Percentiles rank a stretch among this genome's conserved stretches.
phyloP scores from a whole-genome alignment of 345 rosid genomes.

The Melaleuca quinquenervia region DNA sequence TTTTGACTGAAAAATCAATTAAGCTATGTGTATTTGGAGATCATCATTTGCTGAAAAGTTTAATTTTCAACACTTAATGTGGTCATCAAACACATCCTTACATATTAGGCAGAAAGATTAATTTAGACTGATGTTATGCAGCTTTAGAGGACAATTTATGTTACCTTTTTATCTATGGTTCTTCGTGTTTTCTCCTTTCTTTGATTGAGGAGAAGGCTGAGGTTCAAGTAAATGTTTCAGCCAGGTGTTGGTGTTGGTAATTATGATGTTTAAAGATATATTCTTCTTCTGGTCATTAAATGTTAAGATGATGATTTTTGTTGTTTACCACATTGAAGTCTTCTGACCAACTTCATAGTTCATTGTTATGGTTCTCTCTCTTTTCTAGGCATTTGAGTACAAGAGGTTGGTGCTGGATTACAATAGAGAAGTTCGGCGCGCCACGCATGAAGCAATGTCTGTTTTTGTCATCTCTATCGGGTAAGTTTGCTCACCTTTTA shows the following conservation, averaged over 20 bases:
- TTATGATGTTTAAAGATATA: neutral
- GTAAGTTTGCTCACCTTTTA: conserved; percentile 22
- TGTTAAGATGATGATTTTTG: neutral
- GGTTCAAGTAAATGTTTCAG: neutral
- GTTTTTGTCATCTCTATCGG: conserved; percentile 63
- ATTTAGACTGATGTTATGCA: neutral
- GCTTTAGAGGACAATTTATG: neutral
- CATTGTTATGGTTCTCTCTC: neutral
- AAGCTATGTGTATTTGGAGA: neutral
- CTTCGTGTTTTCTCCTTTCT: neutral
- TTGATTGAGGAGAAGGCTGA: neutral
- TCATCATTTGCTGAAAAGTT: neutral
- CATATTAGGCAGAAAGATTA: neutral
- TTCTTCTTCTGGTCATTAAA: neutral
- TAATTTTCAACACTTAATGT: neutral
- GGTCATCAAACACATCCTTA: neutral
- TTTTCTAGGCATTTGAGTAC: conserved; percentile 71
- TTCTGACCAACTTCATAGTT: neutral
- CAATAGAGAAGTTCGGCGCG: conserved; percentile 91
- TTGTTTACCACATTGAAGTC: neutral
- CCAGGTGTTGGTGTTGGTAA: neutral
- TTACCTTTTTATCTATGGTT: neutral
- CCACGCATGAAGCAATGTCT: conserved; percentile 79
- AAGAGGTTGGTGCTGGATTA: conserved; percentile 82
- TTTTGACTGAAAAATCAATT: neutral